phyloP scores from a whole-genome alignment of 2,329 filamentous ascomycete species.

The Aspergillus pseudotamarii region DNA sequence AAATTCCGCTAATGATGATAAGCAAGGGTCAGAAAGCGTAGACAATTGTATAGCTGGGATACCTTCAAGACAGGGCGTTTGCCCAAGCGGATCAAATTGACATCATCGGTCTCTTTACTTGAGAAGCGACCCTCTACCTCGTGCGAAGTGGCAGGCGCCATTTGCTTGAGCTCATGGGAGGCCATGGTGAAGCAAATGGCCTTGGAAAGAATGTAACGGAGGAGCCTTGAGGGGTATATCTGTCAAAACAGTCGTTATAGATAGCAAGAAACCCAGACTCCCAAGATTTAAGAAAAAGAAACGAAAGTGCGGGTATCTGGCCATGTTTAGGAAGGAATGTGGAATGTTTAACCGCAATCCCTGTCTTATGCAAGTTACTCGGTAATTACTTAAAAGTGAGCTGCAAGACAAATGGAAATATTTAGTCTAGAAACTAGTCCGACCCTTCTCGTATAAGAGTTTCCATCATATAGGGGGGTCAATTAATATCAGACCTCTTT shows the following conservation, averaged over 20 bases:
- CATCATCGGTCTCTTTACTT: slow-evolving; percentile 37
- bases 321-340: not conserved
- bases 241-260: not conserved
- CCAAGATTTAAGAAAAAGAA: not conserved
- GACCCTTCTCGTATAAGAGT: not conserved
- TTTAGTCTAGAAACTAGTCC: not conserved
- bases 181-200: slow-evolving; percentile 6
- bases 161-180: slow-evolving; percentile 15
- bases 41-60: not conserved
- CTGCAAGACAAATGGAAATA: not conserved
- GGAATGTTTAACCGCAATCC: not conserved
- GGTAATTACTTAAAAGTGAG: not conserved
- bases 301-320: not conserved
- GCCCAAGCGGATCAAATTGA: slow-evolving; percentile 54
- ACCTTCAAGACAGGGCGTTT: slow-evolving; percentile 54
- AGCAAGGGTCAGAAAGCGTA: not conserved
- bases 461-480: not conserved
- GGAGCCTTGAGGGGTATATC: not conserved
- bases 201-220: not conserved
- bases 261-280: not conserved
- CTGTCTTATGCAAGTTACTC: not conserved
- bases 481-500: not conserved
- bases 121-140: slow-evolving; percentile 18
- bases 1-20: slow-evolving; percentile 39
- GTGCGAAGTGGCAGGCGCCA: slow-evolving; percentile 11